Conservation (phyloP, 1,284 basidiomycete species). For the Ustilago tritici region DNA sequence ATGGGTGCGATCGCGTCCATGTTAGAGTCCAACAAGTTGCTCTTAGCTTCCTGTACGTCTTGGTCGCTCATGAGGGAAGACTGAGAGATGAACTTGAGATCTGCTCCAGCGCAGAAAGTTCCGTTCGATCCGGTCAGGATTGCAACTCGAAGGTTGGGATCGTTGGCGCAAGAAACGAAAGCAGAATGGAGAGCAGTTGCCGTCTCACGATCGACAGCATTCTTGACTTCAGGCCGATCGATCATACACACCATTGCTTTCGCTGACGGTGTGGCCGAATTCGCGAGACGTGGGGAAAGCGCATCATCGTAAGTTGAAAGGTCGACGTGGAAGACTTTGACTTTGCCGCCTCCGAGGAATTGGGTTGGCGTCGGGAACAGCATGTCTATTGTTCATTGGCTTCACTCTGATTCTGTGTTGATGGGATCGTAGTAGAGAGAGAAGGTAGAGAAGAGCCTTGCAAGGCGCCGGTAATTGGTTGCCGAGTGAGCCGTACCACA, state of each 20-base stretch:
- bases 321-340: constrained; percentile 30
- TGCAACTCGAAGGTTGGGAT: constrained; percentile 19
- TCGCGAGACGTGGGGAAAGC: constrained; percentile 13
- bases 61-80: constrained; percentile 1
- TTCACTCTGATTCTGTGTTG: background rate
- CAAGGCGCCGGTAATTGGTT: background rate
- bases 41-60: background rate
- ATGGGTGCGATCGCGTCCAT: constrained; percentile 47
- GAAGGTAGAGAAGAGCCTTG: background rate
- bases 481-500: constrained; percentile 4
- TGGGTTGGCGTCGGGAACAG: constrained; percentile 12
- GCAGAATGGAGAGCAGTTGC: constrained; percentile 31
- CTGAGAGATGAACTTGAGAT: constrained; percentile 32
- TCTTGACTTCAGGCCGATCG: constrained; percentile 28
- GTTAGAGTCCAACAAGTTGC: constrained; percentile 35
- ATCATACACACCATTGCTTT: constrained; percentile 44
- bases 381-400: background rate
- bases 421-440: background rate
- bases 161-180: constrained; percentile 29
- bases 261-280: background rate
- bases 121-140: constrained; percentile 32
- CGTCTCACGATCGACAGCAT: constrained; percentile 38
- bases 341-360: constrained; percentile 28
- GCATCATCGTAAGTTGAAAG: constrained; percentile 25
- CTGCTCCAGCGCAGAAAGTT: constrained; percentile 46